Base-by-base conservation (phyloP, 1,284 basidiomycete species). In the Tilletiopsis washingtonensis region DNA sequence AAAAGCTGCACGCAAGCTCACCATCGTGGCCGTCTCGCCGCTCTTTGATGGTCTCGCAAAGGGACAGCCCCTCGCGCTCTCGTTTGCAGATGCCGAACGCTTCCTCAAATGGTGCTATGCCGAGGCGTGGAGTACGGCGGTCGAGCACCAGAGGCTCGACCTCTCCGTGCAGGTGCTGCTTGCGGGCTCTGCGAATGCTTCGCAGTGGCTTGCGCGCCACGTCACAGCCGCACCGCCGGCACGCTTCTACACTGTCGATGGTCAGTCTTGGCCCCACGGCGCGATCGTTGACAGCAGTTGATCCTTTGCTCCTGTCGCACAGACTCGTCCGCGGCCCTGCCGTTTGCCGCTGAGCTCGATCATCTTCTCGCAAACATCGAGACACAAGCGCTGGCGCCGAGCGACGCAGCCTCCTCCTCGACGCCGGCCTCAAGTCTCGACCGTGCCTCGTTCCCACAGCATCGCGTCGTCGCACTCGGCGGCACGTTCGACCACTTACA, bases 401-500 rank as follows among this genome's bases (percentile, higher is more conserved):
- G n/a, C n/a, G n/a, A n/a, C n/a, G n/a, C n/a, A n/a, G n/a, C n/a
- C 27, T 29, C 27, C 27, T 29, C 27, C 7, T 14, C 27, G 6
- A 7, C 27, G 6, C 27, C 27, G 14, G 27, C 27, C 27, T 14
- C 27, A 21, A 19, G 5, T 29, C 21, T 5, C 14, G 25, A 17
- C 7, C 15, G 21, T 6, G 24, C 29, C 2, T 36, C 29, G 20
- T 51, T 56, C 4, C 54, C 53, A 5, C 49, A 43, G 26, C 43
- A 59, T 26, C 41, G 32, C 9, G 61, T 57, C 6, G 60, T 58
- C 3, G 78, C 78, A 67, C 59, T 84, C 7, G 84, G 84, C 23
- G 84, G 84, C 9, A 98, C 93, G 0, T 98, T 98, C 73, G 93
- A 99, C 74, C 94, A 98, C 71, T 80, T 99, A 15, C 93, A 99